Evolutionary conservation across 345 rosid species (phyloP).

Genomic region (Anacardium occidentale): DNA sequence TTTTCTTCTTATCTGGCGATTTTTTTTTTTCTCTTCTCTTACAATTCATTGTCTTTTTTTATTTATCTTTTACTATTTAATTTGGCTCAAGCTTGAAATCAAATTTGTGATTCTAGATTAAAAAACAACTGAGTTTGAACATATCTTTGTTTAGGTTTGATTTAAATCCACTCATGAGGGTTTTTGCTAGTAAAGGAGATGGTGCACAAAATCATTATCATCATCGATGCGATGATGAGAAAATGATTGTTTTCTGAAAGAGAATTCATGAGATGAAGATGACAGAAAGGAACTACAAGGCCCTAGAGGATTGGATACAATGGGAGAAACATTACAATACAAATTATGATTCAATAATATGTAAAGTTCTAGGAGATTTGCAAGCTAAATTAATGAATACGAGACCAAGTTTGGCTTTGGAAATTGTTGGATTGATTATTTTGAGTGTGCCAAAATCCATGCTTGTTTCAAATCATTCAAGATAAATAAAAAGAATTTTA

Average conservation of each 20-base stretch:
- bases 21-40: too few relatives aligned
- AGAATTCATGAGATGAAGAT: conserved; percentile 60
- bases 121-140: too few relatives aligned
- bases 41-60: too few relatives aligned
- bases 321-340: conserved; percentile 66
- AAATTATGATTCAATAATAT: conserved; percentile 47
- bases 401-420: conserved; percentile 55
- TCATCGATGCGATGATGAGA: conserved; percentile 45
- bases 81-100: too few relatives aligned
- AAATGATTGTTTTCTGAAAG: conserved; percentile 59
- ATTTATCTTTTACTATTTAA: too few relatives aligned
- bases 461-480: conserved; percentile 31
- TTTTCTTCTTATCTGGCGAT: too few relatives aligned
- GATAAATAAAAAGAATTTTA: conserved; percentile 18
- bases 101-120: too few relatives aligned
- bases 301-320: conserved; percentile 62
- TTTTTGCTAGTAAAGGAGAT: background rate
- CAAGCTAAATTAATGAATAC: conserved; percentile 57
- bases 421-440: conserved; percentile 36
- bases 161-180: background rate
- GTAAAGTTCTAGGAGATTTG: conserved; percentile 46
- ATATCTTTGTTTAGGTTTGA: too few relatives aligned
- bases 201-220: background rate
- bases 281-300: conserved; percentile 65
- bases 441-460: conserved; percentile 50